These are phyloP conservation scores for Juncus effusus DNA, from an alignment of 176 grass and related monocot species.

Conservation along the genomic window DNA sequence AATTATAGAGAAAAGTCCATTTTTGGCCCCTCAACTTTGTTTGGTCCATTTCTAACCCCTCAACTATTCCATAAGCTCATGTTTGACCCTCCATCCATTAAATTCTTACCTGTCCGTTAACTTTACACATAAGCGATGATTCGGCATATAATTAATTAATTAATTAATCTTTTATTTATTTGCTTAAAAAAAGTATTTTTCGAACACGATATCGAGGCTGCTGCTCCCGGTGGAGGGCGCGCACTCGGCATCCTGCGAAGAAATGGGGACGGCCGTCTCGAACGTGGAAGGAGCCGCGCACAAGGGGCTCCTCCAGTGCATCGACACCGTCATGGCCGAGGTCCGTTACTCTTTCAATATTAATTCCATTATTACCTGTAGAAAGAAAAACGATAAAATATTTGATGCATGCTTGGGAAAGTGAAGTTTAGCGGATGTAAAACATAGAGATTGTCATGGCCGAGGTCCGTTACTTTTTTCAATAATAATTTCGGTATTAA, in stretches of 20 bases:
- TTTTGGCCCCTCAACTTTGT: too few species aligned
- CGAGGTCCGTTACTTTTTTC: constrained; percentile 54
- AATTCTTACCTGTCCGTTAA: too few species aligned
- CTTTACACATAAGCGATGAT: too few species aligned
- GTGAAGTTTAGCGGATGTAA: too few species aligned
- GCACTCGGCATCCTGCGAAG: constrained; percentile 82
- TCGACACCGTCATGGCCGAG: constrained; percentile 98
- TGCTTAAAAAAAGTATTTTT: constrained; percentile 50
- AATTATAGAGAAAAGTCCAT: too few species aligned
- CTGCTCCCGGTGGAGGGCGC: constrained; percentile 84
- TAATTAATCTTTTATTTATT: too few species aligned
- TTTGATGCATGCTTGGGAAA: too few species aligned
- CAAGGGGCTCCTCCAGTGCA: constrained; percentile 91
- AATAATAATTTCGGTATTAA: neutral
- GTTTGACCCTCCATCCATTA: too few species aligned
- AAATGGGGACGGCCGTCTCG: constrained; percentile 93
- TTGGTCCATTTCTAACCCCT: too few species aligned
- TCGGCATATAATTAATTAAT: neutral
- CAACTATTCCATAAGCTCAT: too few species aligned
- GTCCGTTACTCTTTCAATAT: constrained; percentile 30
- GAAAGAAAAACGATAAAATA: too few species aligned
- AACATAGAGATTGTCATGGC: constrained; percentile 91
- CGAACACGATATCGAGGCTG: constrained; percentile 92
- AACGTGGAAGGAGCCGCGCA: constrained; percentile 88
- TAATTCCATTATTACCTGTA: neutral